Percentiles rank a stretch among this genome's conserved stretches.
Evolutionary conservation across 73 alveolate genomes (phyloP).

Genomic region (Durusdinium trenchii): DNA sequence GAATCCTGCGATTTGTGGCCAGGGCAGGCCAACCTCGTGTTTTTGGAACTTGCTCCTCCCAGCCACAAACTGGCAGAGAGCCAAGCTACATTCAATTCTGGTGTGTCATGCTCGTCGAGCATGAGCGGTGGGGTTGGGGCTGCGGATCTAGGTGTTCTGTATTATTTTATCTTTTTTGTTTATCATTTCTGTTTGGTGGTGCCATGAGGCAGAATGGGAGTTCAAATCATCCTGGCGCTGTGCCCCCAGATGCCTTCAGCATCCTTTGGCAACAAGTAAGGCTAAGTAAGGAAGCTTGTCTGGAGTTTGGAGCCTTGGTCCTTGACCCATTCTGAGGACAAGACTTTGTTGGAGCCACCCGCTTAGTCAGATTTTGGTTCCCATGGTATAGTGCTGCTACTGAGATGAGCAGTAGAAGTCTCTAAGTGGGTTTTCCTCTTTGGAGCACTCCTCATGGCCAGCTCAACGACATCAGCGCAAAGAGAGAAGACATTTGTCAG

Average conservation of each 20-base stretch:
- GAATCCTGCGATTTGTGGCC: not conserved
- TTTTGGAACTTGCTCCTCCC: conserved; percentile 51
- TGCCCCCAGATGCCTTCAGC: not conserved
- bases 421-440: not conserved
- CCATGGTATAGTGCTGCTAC: too few species aligned
- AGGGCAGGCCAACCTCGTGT: conserved; percentile 11
- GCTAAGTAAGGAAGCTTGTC: not conserved
- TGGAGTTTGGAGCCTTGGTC: too few species aligned
- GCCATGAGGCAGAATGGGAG: too few species aligned
- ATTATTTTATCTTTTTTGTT: not conserved
- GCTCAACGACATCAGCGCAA: too few species aligned
- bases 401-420: not conserved
- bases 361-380: too few species aligned
- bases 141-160: not conserved
- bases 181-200: not conserved
- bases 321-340: not conserved
- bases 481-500: too few species aligned
- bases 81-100: too few species aligned
- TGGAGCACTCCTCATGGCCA: not conserved
- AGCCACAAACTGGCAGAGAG: conserved; percentile 1
- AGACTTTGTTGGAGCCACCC: not conserved
- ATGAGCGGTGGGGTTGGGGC: not conserved
- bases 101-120: too few species aligned
- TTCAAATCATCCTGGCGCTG: not conserved
- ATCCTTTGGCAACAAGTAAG: not conserved